Percentiles rank a stretch among this genome's conserved stretches.
Evolutionary conservation across 1,284 basidiomycete species (phyloP).

Genomic region (Cryptococcus sp.): DNA sequence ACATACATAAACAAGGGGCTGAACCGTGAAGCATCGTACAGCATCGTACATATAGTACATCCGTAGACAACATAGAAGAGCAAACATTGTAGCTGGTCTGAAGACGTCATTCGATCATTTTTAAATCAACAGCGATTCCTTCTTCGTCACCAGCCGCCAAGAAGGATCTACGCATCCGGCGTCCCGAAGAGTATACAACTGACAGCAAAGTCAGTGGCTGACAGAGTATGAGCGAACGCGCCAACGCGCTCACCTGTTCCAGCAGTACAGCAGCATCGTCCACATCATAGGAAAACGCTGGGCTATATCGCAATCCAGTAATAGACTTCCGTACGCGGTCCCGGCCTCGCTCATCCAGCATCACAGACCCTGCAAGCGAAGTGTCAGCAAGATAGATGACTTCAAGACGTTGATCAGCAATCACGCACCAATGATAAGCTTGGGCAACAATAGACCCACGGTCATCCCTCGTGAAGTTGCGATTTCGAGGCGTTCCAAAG

Average conservation of each 20-base stretch:
- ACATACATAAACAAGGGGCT: not conserved
- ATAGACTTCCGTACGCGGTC: constrained; percentile 7
- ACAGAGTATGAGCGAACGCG: not conserved
- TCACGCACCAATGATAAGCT: constrained; percentile 16
- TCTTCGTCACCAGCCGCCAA: constrained; percentile 12
- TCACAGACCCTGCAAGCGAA: constrained; percentile 14
- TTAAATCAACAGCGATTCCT: constrained; percentile 13
- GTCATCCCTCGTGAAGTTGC: not conserved
- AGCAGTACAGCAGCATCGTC: constrained; percentile 19
- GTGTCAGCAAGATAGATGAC: not conserved
- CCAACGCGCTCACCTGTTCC: constrained; percentile 13
- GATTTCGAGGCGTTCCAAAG: constrained; percentile 11
- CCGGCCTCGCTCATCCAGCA: constrained; percentile 11
- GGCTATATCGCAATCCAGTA: constrained; percentile 5
- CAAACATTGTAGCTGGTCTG: not conserved
- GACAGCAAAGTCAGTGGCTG: not conserved
- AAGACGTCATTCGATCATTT: not conserved
- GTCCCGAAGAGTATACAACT: constrained; percentile 15
- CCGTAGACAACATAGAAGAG: not conserved
- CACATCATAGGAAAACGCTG: constrained; percentile 17
- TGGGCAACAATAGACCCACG: constrained; percentile 20
- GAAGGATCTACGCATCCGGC: constrained; percentile 11
- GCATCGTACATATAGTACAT: not conserved
- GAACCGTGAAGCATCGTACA: too few species aligned
- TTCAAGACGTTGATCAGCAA: too few species aligned